Percentiles rank a stretch among this genome's conserved stretches.
phyloP scores from a whole-genome alignment of 2,329 filamentous ascomycete genomes.

The Mollisia scopiformis region DNA sequence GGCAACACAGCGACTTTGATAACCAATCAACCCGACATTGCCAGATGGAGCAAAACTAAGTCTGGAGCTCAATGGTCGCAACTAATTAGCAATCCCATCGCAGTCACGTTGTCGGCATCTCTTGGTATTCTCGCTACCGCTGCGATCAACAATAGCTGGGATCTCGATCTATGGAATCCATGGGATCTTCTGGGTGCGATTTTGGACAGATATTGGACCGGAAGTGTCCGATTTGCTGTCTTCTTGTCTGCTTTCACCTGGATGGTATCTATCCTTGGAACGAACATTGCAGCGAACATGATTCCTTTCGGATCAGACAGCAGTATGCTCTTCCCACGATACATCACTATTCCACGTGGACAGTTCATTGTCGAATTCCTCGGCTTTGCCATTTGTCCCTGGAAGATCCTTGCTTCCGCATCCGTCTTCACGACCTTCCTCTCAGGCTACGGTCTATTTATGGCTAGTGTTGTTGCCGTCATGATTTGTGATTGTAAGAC shows the following conservation, averaged over 20 bases:
- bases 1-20: conserved; percentile 43
- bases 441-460: conserved; percentile 63
- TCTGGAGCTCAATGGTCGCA: conserved; percentile 46
- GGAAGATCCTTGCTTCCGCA: conserved; percentile 65
- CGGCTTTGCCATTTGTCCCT: conserved; percentile 60
- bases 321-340: conserved; percentile 54
- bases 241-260: conserved; percentile 56
- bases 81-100: conserved; percentile 44
- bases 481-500: conserved; percentile 33
- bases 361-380: conserved; percentile 56
- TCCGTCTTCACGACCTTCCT: conserved; percentile 65
- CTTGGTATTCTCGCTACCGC: conserved; percentile 48
- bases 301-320: conserved; percentile 57
- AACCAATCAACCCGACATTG: conserved; percentile 48
- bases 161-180: conserved; percentile 41
- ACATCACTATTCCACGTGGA: conserved; percentile 58
- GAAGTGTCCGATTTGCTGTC: conserved; percentile 42
- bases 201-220: conserved; percentile 31
- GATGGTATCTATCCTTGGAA: conserved; percentile 56
- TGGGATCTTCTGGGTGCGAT: conserved; percentile 52
- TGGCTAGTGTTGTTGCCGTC: conserved; percentile 48
- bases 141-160: conserved; percentile 47
- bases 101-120: conserved; percentile 44
- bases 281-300: conserved; percentile 60
- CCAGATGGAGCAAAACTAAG: conserved; percentile 43